Percentiles rank a stretch among this genome's conserved stretches.
Conservation (phyloP, 345 rosid species). For the Reutealis trisperma region DNA sequence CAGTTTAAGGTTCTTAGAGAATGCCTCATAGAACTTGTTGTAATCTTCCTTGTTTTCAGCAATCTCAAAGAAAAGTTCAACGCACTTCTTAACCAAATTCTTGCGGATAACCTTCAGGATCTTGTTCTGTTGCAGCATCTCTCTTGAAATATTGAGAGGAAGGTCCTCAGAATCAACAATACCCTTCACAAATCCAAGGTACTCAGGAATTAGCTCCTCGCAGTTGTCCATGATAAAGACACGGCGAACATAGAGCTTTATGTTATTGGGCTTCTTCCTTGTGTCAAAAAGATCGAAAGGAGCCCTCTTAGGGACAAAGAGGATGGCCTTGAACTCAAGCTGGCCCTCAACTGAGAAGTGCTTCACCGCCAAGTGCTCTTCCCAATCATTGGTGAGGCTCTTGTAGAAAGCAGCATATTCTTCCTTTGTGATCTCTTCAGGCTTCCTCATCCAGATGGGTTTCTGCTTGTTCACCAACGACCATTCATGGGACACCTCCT, state of each 20-base stretch:
- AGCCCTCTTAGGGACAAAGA: constrained; percentile 87
- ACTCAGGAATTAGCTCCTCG: constrained; percentile 85
- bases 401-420: constrained; percentile 93
- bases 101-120: constrained; percentile 86
- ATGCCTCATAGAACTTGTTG: constrained; percentile 86
- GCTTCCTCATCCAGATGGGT: constrained; percentile 96
- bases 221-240: constrained; percentile 97
- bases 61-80: constrained; percentile 85
- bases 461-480: constrained; percentile 88
- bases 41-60: constrained; percentile 96
- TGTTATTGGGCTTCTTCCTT: constrained; percentile 88
- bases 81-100: constrained; percentile 89
- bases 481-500: constrained; percentile 92
- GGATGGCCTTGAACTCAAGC: constrained; percentile 89
- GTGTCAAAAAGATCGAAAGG: constrained; percentile 93
- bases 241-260: constrained; percentile 89
- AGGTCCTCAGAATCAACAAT: constrained; percentile 91
- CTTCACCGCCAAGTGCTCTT: constrained; percentile 85
- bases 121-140: constrained; percentile 85
- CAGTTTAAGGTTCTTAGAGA: constrained; percentile 86
- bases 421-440: constrained; percentile 87
- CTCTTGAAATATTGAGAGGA: constrained; percentile 89
- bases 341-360: constrained; percentile 96
- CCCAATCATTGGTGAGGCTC: constrained; percentile 94
- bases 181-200: constrained; percentile 81